Evolutionary conservation across 306 rosid genomes (phyloP), one percentile per base, ranked within the genome.

Genomic region (Vigna nakashimae): DNA sequence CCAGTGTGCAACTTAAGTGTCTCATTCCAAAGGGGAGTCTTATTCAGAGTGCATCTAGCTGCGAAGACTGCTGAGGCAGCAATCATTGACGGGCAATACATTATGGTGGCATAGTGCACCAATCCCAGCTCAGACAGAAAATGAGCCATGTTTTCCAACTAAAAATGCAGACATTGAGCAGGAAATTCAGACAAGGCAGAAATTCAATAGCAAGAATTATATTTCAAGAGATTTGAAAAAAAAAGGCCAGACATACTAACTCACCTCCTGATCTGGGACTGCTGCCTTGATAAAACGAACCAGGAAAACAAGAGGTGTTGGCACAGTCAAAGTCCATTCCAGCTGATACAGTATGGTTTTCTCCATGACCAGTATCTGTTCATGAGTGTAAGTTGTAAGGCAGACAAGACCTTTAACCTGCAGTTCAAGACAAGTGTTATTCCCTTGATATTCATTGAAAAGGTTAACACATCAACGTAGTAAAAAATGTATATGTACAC

Each of bases 31-130:
- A 80, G 18, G 6, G 94, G 93, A 3, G 42, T 71, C 82, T 86
- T 91, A 48, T 81, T 86, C 40, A 91, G 76, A 11, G 96, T 91
- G 86, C 90, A 84, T n/a, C 97, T 79, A 43, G 97, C 93, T 0
- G 94, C 96, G 53, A 82, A 90, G 55, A 93, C 98, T 34, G 98
- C 94, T 5, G 97, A 86, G 74, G 98, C 98, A 50, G 98, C 94
- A 79, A 93, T 18, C 96, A 90, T 90, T 8, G 98, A 93, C 18
- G 97, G 94, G 49, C 97, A 69, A 63, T 91, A 88, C 83, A 48
- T 82, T 17, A 90, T 80, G 49, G 86, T 85, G 2, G 53, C 86
- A 65, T 91, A 93, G 9, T 93, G 85, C 97, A 85, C 87, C 79
- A 85, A 55, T 2, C 90, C 98, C 73, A 93, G 79, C 77, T 93